A percentile compares a stretch with the other conserved stretches of the same genome.
Conservation (phyloP, 495 filamentous ascomycete species). For the Aspergillus wentii region DNA sequence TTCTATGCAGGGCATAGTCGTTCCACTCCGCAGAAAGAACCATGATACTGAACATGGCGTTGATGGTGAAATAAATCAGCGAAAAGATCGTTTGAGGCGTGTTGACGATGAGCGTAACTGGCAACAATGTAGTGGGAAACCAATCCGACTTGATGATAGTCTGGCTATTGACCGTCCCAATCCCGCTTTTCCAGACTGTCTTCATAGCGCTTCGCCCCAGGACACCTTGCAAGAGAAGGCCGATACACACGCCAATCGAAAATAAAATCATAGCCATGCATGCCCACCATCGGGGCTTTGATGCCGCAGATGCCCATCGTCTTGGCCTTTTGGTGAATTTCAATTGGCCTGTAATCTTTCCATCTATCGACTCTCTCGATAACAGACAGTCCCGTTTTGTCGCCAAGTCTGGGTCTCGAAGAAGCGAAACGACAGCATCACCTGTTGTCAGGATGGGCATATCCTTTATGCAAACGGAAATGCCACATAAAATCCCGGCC, state of each 20-base stretch:
- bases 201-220: not conserved
- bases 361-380: not conserved
- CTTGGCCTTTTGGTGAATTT: not conserved
- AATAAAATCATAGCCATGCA: not conserved
- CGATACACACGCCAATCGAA: not conserved
- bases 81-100: constrained; percentile 29
- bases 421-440: constrained; percentile 8
- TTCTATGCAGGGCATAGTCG: constrained; percentile 7
- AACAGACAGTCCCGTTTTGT: constrained; percentile 4
- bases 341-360: not conserved
- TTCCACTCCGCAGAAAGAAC: constrained; percentile 15
- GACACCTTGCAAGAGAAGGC: not conserved
- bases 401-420: constrained; percentile 1
- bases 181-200: not conserved
- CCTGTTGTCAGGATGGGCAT: constrained; percentile 5
- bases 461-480: not conserved
- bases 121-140: not conserved
- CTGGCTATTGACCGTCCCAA: not conserved
- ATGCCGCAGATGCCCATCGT: not conserved
- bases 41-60: constrained; percentile 23
- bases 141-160: not conserved
- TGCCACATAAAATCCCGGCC: not conserved
- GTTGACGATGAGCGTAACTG: constrained; percentile 18
- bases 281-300: not conserved
- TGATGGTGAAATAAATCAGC: constrained; percentile 24